A percentile compares a stretch with the other conserved stretches of the same genome.
Evolutionary conservation across 2,329 filamentous ascomycete genomes (phyloP).

Genomic region (Endoconidiophora laricicola): DNA sequence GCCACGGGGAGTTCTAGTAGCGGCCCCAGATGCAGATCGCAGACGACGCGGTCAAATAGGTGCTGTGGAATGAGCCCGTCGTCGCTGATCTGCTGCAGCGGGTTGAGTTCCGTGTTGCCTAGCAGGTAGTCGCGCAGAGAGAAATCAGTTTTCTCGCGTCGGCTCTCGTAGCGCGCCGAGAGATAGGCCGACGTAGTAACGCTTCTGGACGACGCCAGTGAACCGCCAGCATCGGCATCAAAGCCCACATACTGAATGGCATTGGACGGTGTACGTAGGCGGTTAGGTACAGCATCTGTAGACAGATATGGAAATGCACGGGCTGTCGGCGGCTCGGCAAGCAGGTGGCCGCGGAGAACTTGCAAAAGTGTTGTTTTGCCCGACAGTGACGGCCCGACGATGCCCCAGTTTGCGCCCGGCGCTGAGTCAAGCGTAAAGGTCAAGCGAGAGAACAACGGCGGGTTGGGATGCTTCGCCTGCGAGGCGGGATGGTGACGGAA

Average conservation of each 20-base stretch:
- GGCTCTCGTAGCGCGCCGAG: constrained; percentile 77
- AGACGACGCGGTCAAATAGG: constrained; percentile 45
- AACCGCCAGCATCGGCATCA: constrained; percentile 48
- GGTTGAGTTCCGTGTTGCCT: constrained; percentile 71
- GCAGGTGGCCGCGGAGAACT: constrained; percentile 55
- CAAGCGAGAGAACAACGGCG: constrained; percentile 55
- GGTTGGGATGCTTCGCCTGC: constrained; percentile 37
- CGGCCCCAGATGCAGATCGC: constrained; percentile 49
- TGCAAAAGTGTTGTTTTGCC: constrained; percentile 75
- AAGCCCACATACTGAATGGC: constrained; percentile 88
- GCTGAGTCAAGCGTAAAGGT: constrained; percentile 51
- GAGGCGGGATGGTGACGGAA: constrained; percentile 56
- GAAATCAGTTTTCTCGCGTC: constrained; percentile 75
- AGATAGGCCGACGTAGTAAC: constrained; percentile 61
- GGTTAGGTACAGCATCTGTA: constrained; percentile 37
- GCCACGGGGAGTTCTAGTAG: constrained; percentile 69
- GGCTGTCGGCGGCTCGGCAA: constrained; percentile 59
- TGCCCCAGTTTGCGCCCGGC: constrained; percentile 54
- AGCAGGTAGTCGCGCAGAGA: constrained; percentile 64
- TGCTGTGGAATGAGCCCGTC: constrained; percentile 30
- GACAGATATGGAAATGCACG: constrained; percentile 67
- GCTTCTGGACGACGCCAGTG: constrained; percentile 30
- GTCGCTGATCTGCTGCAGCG: constrained; percentile 30
- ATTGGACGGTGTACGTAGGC: constrained; percentile 40
- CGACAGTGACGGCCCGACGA: constrained; percentile 63